These are phyloP conservation scores for Fabrea salina DNA, from an alignment of 169 alveolate genomes.

Conservation along the genomic window DNA sequence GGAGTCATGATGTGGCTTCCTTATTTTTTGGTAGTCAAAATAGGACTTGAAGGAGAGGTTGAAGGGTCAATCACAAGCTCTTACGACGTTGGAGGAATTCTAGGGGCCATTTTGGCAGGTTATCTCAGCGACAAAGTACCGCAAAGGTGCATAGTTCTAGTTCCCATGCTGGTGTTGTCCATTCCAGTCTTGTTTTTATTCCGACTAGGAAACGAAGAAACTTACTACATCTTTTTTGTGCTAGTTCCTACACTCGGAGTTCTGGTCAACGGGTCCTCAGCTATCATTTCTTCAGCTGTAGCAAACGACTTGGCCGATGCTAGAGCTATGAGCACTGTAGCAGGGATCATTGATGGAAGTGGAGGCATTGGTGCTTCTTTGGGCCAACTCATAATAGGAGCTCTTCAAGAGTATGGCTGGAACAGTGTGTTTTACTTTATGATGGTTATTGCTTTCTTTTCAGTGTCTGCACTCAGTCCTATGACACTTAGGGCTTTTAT, in stretches of 20 bases:
- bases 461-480: too few relatives aligned
- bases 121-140: not conserved
- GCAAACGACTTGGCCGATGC: not conserved
- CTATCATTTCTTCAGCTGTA: not conserved
- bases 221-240: not conserved
- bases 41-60: not conserved
- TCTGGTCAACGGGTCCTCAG: not conserved
- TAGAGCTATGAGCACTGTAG: not conserved
- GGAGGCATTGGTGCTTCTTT: conserved; percentile 30
- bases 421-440: not conserved
- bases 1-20: conserved; percentile 32
- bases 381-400: conserved; percentile 8
- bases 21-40: conserved; percentile 21
- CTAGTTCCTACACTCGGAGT: not conserved
- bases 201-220: not conserved
- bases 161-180: not conserved
- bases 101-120: not conserved
- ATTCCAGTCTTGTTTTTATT: not conserved
- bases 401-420: conserved; percentile 1
- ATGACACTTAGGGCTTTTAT: too few relatives aligned
- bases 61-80: not conserved
- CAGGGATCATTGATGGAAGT: conserved; percentile 34
- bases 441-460: not conserved
- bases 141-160: not conserved
- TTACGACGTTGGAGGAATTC: not conserved